Conservation (phyloP, 306 rosid species). For the Albizia julibrissin region DNA sequence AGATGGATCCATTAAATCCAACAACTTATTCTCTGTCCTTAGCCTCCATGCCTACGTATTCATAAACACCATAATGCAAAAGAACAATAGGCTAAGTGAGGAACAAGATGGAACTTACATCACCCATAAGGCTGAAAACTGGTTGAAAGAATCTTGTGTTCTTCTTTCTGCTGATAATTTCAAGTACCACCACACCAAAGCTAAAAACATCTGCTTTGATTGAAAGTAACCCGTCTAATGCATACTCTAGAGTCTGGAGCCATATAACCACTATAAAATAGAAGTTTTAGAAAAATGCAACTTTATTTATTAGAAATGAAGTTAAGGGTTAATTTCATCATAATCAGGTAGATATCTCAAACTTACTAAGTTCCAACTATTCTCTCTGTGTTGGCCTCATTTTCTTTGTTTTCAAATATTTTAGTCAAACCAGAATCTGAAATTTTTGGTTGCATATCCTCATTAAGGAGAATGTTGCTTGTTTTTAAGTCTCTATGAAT, state of each 20-base stretch:
- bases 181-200: conserved; percentile 58
- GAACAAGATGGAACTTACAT: conserved; percentile 32
- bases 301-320: neutral
- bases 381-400: conserved; percentile 33
- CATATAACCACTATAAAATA: conserved; percentile 38
- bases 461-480: conserved; percentile 39
- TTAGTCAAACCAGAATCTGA: conserved; percentile 42
- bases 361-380: conserved; percentile 44
- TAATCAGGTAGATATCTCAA: neutral
- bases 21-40: neutral
- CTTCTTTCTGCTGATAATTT: conserved; percentile 55
- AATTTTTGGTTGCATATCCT: conserved; percentile 45
- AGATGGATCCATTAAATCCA: neutral
- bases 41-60: neutral
- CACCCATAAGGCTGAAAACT: conserved; percentile 49
- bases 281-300: neutral
- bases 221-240: conserved; percentile 51
- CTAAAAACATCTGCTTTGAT: conserved; percentile 58
- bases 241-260: conserved; percentile 52
- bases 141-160: conserved; percentile 46
- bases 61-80: neutral
- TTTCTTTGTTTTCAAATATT: conserved; percentile 41
- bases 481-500: conserved; percentile 47
- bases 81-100: neutral
- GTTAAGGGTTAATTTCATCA: neutral